These are phyloP conservation scores for Colletotrichum chrysophilum DNA, from an alignment of 2,329 filamentous ascomycete species.

Conservation along the genomic window DNA sequence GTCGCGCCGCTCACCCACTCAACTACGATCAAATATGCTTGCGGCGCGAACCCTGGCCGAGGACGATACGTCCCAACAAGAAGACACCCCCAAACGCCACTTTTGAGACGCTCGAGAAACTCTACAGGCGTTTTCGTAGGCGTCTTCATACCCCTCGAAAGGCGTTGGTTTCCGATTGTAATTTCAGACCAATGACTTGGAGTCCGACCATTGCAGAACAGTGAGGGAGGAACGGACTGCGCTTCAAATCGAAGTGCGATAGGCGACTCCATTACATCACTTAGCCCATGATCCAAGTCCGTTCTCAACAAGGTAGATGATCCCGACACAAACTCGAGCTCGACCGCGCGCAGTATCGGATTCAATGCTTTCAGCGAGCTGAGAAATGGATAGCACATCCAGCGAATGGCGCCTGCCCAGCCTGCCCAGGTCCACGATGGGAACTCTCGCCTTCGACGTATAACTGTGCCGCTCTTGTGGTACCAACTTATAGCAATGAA, in stretches of 20 bases:
- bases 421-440: background rate
- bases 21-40: background rate
- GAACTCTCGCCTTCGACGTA: background rate
- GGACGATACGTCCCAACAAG: background rate
- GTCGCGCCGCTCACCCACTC: background rate
- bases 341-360: background rate
- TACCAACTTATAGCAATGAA: background rate
- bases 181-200: background rate
- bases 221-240: background rate
- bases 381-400: background rate
- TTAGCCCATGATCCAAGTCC: background rate
- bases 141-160: background rate
- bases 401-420: background rate
- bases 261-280: background rate
- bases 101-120: background rate
- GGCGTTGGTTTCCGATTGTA: background rate
- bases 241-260: background rate
- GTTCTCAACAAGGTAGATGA: background rate
- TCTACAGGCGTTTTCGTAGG: background rate
- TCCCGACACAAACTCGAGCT: background rate
- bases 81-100: background rate
- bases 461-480: background rate
- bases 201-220: background rate
- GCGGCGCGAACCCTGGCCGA: background rate
- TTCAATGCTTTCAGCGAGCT: background rate